Evolutionary conservation across 768 basidiomycete genomes (phyloP).

Genomic region (Lyophyllum shimeji): DNA sequence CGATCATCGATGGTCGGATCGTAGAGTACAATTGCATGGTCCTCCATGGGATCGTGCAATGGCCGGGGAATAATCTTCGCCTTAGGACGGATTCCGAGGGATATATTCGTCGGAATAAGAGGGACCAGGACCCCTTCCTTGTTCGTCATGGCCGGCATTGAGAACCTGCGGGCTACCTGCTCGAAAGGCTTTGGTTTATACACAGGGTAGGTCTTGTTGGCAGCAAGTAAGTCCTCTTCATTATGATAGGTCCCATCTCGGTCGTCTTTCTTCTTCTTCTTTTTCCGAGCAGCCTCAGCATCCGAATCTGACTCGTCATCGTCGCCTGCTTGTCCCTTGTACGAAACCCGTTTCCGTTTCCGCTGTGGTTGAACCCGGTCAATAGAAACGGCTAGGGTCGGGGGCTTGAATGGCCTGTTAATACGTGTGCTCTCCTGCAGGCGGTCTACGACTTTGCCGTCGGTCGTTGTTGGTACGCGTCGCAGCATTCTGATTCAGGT

Average conservation of each 20-base stretch:
- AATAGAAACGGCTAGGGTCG: conserved; percentile 42
- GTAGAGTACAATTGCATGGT: conserved; percentile 96
- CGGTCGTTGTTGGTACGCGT: conserved; percentile 65
- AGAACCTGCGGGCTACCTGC: conserved; percentile 63
- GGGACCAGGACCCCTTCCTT: conserved; percentile 65
- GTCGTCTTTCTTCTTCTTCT: conserved; percentile 65
- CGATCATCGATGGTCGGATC: conserved; percentile 94
- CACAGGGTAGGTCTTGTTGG: conserved; percentile 71
- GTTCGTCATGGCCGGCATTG: conserved; percentile 78
- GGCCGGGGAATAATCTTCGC: conserved; percentile 84
- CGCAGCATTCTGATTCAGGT: conserved; percentile 52
- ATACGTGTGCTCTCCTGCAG: conserved; percentile 72
- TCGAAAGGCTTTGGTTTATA: conserved; percentile 81
- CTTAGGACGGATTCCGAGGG: conserved; percentile 84
- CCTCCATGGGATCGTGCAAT: conserved; percentile 95
- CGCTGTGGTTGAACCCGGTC: conserved; percentile 65
- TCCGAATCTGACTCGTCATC: conserved; percentile 58
- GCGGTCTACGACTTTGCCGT: conserved; percentile 67
- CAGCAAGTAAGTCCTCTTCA: conserved; percentile 61
- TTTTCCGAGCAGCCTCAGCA: conserved; percentile 51
- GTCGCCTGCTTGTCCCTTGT: conserved; percentile 63
- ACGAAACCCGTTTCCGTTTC: conserved; percentile 87
- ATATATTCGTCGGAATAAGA: conserved; percentile 59
- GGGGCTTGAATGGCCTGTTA: conserved; percentile 81
- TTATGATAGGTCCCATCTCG: conserved; percentile 53